Evolutionary conservation across 176 grass and related monocot species (phyloP), one percentile per base, ranked within the genome.

Genomic region (Zizania latifolia): DNA sequence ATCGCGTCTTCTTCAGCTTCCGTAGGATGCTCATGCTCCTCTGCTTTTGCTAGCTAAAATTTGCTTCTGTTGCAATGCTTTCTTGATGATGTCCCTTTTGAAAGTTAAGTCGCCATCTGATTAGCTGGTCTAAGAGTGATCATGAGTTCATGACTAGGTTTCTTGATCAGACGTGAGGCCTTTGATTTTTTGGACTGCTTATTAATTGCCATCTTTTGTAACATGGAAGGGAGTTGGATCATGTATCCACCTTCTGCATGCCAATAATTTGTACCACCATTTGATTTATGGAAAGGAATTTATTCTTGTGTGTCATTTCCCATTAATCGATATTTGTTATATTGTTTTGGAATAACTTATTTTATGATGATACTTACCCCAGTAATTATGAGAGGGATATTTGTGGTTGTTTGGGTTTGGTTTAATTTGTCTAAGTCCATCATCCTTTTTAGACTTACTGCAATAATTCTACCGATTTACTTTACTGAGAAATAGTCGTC

Each of bases 121-220:
- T 87, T 85, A 67, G 74, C 30, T 82, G 72, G 37, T n/a, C n/a
- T n/a, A n/a, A n/a, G n/a, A n/a, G n/a, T 46, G 65, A 26, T n/a
- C n/a, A 37, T 11, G 56, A 62, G 46, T 53, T 45, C 71, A 43
- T 32, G 56, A 8, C 34, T 55, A 81, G 73, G 37, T 72, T 72
- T 75, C 69, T 75, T 62, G 30, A 61, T 50, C 58, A 64, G n/a
- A 64, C 41, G 66, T 60, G 78, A 82, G 21, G 73, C 65, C 24
- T 65, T 73, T 26, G 7, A 39, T 82, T n/a, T n/a, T n/a, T 51
- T 83, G 68, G 22, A 34, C 44, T 74, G 32, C 19, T 59, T 78
- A 74, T 59, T 70, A 65, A 15, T 30, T 82, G 61, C 38, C 60
- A 26, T 73, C 48, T 82, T 82, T 87, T 87, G 73, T 65, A 87